Evolutionary conservation across 2,329 filamentous ascomycete species (phyloP).

Genomic region (Exophiala xenobiotica): DNA sequence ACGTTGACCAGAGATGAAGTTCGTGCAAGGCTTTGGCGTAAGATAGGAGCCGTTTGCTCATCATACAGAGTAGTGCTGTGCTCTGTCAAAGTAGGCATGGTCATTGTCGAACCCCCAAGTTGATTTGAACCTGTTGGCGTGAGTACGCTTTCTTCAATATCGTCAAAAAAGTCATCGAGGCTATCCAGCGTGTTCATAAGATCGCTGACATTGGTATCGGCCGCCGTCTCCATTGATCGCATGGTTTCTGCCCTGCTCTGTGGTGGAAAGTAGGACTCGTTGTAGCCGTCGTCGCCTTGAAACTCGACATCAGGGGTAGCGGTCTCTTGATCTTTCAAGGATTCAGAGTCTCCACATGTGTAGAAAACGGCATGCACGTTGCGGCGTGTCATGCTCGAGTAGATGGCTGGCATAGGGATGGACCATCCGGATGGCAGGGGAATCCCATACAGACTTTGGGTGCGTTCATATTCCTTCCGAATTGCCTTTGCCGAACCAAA

Average conservation of each 20-base stretch:
- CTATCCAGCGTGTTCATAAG: slow-evolving; percentile 77
- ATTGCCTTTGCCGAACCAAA: slow-evolving; percentile 79
- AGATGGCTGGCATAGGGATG: slow-evolving; percentile 85
- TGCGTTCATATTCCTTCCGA: slow-evolving; percentile 91
- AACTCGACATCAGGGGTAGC: slow-evolving; percentile 89
- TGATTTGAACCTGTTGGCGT: slow-evolving; percentile 39
- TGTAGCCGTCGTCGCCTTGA: slow-evolving; percentile 81
- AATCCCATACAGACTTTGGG: slow-evolving; percentile 92
- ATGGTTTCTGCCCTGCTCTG: slow-evolving; percentile 80
- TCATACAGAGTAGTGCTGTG: slow-evolving; percentile 83
- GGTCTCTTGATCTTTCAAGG: slow-evolving; percentile 61
- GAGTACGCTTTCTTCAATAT: slow-evolving; percentile 51
- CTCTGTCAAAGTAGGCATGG: slow-evolving; percentile 58
- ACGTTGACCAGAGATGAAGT: slow-evolving; percentile 74
- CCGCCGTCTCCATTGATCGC: slow-evolving; percentile 73
- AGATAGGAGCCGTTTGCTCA: slow-evolving; percentile 84
- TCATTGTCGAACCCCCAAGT: slow-evolving; percentile 52
- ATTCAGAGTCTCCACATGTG: slow-evolving; percentile 72
- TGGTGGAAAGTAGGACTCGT: slow-evolving; percentile 70
- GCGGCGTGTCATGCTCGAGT: slow-evolving; percentile 78
- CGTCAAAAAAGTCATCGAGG: slow-evolving; percentile 79
- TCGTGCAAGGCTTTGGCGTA: slow-evolving; percentile 74
- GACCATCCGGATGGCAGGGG: slow-evolving; percentile 96
- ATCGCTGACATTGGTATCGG: slow-evolving; percentile 71
- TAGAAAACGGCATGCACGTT: slow-evolving; percentile 98